These are phyloP conservation scores for Xerocomus potaroensis DNA, from an alignment of 768 basidiomycete species.

Conservation along the genomic window DNA sequence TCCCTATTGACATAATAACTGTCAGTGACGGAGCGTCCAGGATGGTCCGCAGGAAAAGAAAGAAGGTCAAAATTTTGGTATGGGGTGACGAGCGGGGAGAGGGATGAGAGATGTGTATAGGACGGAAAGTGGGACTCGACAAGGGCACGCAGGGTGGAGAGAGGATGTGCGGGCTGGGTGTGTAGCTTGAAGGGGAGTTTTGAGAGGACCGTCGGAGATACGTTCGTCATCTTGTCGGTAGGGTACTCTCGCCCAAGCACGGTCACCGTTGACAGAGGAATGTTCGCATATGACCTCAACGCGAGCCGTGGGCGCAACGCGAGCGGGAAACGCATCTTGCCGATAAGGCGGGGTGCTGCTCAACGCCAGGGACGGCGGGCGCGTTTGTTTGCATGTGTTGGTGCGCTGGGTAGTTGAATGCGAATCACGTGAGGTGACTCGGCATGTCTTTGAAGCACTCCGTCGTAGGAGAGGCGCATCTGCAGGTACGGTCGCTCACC, in stretches of 20 bases:
- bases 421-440: not conserved
- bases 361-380: conserved; percentile 1
- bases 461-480: conserved; percentile 2
- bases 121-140: conserved; percentile 82
- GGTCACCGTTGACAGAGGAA: conserved; percentile 31
- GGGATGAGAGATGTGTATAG: conserved; percentile 67
- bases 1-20: conserved; percentile 92
- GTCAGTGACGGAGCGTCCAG: conserved; percentile 85
- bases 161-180: conserved; percentile 72
- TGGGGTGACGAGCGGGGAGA: conserved; percentile 88
- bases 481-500: conserved; percentile 20
- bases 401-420: not conserved
- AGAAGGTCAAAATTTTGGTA: conserved; percentile 95
- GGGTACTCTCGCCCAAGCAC: conserved; percentile 67
- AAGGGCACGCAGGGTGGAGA: conserved; percentile 76
- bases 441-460: not conserved
- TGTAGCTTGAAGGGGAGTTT: conserved; percentile 79
- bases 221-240: conserved; percentile 78
- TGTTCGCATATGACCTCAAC: conserved; percentile 11
- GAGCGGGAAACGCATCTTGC: conserved; percentile 15
- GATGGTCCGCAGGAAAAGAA: conserved; percentile 90
- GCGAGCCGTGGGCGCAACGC: conserved; percentile 6
- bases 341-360: not conserved
- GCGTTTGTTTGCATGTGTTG: conserved; percentile 16
- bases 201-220: conserved; percentile 77